Evolutionary conservation across 768 basidiomycete species (phyloP), one percentile per base, ranked within the genome.

Genomic region (Russula sp.): DNA sequence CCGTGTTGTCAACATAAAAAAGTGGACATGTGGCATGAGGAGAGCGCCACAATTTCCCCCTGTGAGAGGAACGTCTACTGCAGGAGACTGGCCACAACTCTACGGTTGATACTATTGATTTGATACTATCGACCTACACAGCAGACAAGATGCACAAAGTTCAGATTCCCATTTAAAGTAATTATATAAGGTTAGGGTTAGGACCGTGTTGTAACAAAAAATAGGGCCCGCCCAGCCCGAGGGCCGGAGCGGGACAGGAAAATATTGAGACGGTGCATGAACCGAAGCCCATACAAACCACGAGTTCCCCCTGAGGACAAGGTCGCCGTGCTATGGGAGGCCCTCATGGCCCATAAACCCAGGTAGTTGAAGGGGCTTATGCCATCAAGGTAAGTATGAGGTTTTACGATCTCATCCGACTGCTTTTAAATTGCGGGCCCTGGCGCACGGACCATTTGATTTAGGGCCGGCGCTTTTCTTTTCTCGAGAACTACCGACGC

Each of bases 201-300:
- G 73, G 2, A 68, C 18, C 0, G 0, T 7, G 1, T 49, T 61
- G 37, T 18, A 4, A 34, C 71, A 63, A 70, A 71, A 73, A 76
- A 71, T 64, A 73, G 53, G 73, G 72, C 69, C 68, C 64, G 58
- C 68, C 65, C 69, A 70, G 68, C 69, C 68, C 68, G 69, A 67
- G 69, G 84, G 82, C 82, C 79, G 70, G 78, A 79, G 80, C 76
- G 77, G 82, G 82, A 86, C 84, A 75, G 85, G 84, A 80, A 87
- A 87, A 87, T 87, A 87, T 87, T 86, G 69, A 78, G 84, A 86
- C 83, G 80, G 80, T 87, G 84, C 86, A 85, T 85, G 82, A 79
- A 78, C 85, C 84, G 77, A 81, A 82, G 82, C 82, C 74, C 82
- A 86, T 67, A 69, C 69, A 70, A 69, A 68, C 66, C 66, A 63